Evolutionary conservation across 2,329 filamentous ascomycete species (phyloP).

Genomic region (Hypoxylon sp.): DNA sequence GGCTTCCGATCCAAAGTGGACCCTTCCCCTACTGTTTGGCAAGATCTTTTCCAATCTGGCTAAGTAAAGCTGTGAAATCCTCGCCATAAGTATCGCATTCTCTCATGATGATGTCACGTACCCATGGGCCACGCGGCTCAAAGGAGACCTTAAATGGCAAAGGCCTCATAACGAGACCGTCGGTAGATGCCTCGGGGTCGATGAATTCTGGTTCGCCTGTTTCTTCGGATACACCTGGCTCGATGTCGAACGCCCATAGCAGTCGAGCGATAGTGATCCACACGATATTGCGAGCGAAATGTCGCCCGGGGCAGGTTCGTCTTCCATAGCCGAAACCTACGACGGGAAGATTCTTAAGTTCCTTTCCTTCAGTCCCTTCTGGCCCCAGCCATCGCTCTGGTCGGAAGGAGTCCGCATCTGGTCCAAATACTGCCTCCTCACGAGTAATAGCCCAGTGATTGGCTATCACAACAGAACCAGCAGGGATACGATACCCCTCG

Average conservation of each 20-base stretch:
- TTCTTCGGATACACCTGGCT: slow-evolving; percentile 5
- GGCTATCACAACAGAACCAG: slow-evolving; percentile 60
- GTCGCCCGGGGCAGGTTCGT: slow-evolving; percentile 59
- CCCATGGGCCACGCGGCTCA: slow-evolving; percentile 52
- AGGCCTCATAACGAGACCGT: slow-evolving; percentile 51
- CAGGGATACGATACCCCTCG: slow-evolving; percentile 59
- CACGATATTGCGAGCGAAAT: slow-evolving; percentile 64
- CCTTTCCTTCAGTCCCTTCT: slow-evolving; percentile 20
- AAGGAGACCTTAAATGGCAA: slow-evolving; percentile 52
- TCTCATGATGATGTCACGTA: slow-evolving; percentile 46
- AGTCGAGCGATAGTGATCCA: slow-evolving; percentile 60
- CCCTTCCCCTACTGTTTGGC: neutral
- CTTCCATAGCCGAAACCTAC: slow-evolving; percentile 65
- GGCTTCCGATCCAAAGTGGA: neutral
- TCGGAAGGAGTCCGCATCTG: slow-evolving; percentile 50
- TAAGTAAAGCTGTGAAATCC: slow-evolving; percentile 1
- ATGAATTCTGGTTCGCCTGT: neutral
- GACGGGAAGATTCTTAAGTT: slow-evolving; percentile 52
- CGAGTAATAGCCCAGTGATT: slow-evolving; percentile 60
- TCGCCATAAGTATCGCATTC: slow-evolving; percentile 33
- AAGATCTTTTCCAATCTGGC: neutral
- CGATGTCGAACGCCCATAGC: slow-evolving; percentile 59
- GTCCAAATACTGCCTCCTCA: slow-evolving; percentile 60
- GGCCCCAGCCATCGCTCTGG: slow-evolving; percentile 55
- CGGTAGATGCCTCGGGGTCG: slow-evolving; percentile 17